These are phyloP conservation scores for Erythrophleum ivorense DNA, from an alignment of 331 rosid species.

Conservation along the genomic window DNA sequence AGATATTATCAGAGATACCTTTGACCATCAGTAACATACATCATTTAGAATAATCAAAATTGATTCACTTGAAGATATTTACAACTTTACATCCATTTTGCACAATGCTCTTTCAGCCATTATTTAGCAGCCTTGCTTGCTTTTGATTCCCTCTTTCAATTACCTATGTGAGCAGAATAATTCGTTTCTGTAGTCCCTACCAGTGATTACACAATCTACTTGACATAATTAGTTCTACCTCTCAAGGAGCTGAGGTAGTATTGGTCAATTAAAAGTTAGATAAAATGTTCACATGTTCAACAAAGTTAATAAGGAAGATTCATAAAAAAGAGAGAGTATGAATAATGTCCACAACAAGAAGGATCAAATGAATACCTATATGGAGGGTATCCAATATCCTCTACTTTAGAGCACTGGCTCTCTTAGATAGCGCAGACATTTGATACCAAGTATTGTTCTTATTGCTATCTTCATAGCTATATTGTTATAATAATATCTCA, in stretches of 20 bases:
- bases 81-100: not conserved
- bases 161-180: not conserved
- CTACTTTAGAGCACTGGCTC: constrained; percentile 1
- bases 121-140: not conserved
- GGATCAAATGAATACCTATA: not conserved
- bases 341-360: not conserved
- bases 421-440: constrained; percentile 12
- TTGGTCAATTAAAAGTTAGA: no score
- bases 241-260: no score
- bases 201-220: no score
- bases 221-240: no score
- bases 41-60: not conserved
- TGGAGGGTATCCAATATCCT: constrained; percentile 13
- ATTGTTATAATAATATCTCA: constrained; percentile 16
- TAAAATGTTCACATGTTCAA: not conserved
- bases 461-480: constrained; percentile 11
- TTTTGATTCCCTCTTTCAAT: not conserved
- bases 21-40: not conserved
- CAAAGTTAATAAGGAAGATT: constrained; percentile 3
- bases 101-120: not conserved
- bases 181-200: not conserved
- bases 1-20: not conserved
- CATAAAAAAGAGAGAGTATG: not conserved
- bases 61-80: no score
- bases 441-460: not conserved